These are phyloP conservation scores for Melampsora americana DNA, from an alignment of 1,284 basidiomycete genomes.

Conservation along the genomic window DNA sequence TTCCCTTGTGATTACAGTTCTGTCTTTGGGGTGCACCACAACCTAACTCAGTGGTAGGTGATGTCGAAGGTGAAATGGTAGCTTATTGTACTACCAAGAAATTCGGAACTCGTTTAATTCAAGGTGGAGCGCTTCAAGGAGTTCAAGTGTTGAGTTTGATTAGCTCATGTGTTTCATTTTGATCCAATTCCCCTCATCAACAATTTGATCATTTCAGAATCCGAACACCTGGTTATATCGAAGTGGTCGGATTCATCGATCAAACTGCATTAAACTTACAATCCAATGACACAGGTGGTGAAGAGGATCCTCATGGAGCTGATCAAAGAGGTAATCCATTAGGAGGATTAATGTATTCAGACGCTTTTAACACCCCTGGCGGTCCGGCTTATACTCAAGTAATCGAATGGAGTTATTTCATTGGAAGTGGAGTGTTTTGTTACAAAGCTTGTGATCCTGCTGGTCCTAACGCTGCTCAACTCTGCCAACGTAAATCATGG, in stretches of 20 bases:
- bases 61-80: constrained; percentile 49
- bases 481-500: constrained; percentile 55
- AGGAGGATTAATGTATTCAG: constrained; percentile 37
- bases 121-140: constrained; percentile 63
- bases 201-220: constrained; percentile 51
- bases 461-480: constrained; percentile 57
- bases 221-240: constrained; percentile 65
- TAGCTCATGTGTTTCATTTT: no score
- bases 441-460: constrained; percentile 65
- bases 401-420: constrained; percentile 66
- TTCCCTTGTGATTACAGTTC: constrained; percentile 8
- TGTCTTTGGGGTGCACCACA: constrained; percentile 45
- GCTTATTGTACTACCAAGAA: constrained; percentile 58
- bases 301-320: constrained; percentile 46
- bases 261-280: constrained; percentile 63
- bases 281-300: constrained; percentile 63
- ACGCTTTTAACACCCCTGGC: constrained; percentile 22
- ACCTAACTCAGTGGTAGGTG: constrained; percentile 46
- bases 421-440: constrained; percentile 62
- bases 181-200: not conserved
- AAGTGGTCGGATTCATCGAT: constrained; percentile 65
- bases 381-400: constrained; percentile 57
- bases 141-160: constrained; percentile 57
- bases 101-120: constrained; percentile 66
- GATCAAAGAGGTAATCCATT: constrained; percentile 40